Base-by-base conservation (phyloP, 2,329 filamentous ascomycete species). In the Hymenoscyphus albidus region DNA sequence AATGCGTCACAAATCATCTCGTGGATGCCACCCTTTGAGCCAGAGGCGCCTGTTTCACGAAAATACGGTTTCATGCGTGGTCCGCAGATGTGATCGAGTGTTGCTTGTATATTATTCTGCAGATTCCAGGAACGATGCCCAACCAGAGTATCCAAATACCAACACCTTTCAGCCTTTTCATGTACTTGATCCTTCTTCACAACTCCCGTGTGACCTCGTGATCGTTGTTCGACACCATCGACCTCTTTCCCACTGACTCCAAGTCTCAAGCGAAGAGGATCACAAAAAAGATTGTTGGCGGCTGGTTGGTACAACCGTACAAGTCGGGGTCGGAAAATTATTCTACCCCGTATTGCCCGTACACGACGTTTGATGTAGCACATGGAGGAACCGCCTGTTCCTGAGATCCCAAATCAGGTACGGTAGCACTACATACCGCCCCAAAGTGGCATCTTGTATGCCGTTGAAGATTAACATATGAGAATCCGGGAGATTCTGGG, bases 11-110 rank as follows among this genome's bases (percentile, higher is more conserved):
- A 22, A 27, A 13, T 38, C 32, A 58, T 31, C 35, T 14, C 61
- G 55, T 44, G 35, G 57, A 59, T 63, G 54, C 62, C n/a, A 59
- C 39, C 48, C 56, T 42, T 51, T 13, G 38, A 22, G 51, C 56
- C 40, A 58, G 62, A 40, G 63, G 68, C 69, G 69, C 65, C 67
- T 70, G 70, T 72, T 72, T 72, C 70, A 71, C 63, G 61, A 51
- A 40, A n/a, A 16, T 35, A 62, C 18, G 57, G 70, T 72, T 72
- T 72, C 70, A 72, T 69, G 65, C 67, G 64, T 67, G 68, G 68
- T 62, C 64, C 58, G 14, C 54, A 60, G 59, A 59, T 70, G 67
- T 68, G 69, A 68, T 65, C 64, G 62, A 63, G 62, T 65, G 65
- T 68, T 67, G 68, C 65, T 68, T 62, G 54, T 67, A 66, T 67